Base-by-base conservation (phyloP, 768 basidiomycete species). In the Tricholoma furcatifolium region DNA sequence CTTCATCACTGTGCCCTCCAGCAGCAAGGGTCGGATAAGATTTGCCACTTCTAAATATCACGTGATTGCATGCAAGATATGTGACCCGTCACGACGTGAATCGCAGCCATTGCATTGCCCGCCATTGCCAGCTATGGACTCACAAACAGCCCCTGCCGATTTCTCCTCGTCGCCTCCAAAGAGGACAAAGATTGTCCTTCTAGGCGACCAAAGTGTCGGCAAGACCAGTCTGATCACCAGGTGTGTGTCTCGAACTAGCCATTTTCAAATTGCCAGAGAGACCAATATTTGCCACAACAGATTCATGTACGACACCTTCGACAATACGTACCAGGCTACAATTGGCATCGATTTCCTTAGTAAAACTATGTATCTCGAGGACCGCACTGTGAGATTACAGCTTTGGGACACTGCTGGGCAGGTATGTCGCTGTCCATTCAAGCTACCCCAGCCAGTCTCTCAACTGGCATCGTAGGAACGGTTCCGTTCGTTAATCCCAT, bases 281-380 rank as follows among this genome's bases (percentile, higher is more conserved):
- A 44, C 53, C 41, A 54, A 54, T 56, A 52, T 24, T n/a, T 18
- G 31, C 40, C 43, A 40, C 23, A 30, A 7, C 51, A 95, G 92
- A 73, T 91, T 91, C 69, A 95, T 98, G 97, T 99, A 99, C 69
- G 97, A 99, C 73, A 98, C 97, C 1, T 99, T 99, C 70, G 97
- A 99, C 78, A 98, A 98, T 71, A 98, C 96, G 40, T 99, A 99
- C 70, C 92, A 93, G 68, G 93, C 93, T 17, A 96, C 93, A 9
- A 96, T 96, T 66, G 93, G 96, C 53, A 99, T 99, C 71, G 97
- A 99, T 75, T 99, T 99, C 70, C 77, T 99, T 72, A 96, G 93
- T 75, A 99, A 99, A 79, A 98, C 97, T 0, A 96, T 99, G 93
- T 99, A 99, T 71, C 80, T 98, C 52, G 97, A 99, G 67, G 97